Evolutionary conservation across 805 yeast genomes (phyloP), one percentile per base, ranked within the genome.

Genomic region (Wickerhamiella parazyma): DNA sequence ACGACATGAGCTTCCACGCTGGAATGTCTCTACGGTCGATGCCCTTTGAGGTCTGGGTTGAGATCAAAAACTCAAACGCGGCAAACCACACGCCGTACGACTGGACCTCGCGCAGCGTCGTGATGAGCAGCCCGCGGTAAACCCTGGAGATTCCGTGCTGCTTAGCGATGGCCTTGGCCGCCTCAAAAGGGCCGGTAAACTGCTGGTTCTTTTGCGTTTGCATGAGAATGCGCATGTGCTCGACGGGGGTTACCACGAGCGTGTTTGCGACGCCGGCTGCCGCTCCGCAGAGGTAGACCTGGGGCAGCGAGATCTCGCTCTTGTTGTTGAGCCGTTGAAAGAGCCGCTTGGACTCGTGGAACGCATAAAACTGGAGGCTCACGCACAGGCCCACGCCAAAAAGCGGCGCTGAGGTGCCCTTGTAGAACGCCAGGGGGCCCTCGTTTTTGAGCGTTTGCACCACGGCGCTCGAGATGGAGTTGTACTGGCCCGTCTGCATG

Each of bases 71-170:
- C 55, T 78, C 86, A 54, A 75, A 78, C 1, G 82, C 66, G 46
- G 76, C 60, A 51, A 78, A 78, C 86, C 86, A 78, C 12, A 76
- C 73, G 6, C 86, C 86, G 53, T 79, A 78, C 0, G 84, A 82
- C 57, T 78, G 84, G n/a, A 70, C 60, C 52, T 78, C 84, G 46
- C 84, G 63, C 10, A 72, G 36, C 1, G 73, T 51, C 0, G 84
- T 78, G 45, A 78, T 69, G 3, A 62, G 51, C 14, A 64, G 59
- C 0, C 84, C 84, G 44, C 84, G 60, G 51, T 66, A 75, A 4
- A 78, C 49, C 1, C 80, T 82, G 20, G 40, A 14, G 25, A 56
- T 12, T 12, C 84, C 83, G 19, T 67, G 52, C 0, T 56, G 42
- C 4, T 48, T 34, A 48, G 65, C 61, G 10, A 77, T 75, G 43